phyloP scores from a whole-genome alignment of 1,139 yeast genomes.

The Groenewaldozyma auringiensis region DNA sequence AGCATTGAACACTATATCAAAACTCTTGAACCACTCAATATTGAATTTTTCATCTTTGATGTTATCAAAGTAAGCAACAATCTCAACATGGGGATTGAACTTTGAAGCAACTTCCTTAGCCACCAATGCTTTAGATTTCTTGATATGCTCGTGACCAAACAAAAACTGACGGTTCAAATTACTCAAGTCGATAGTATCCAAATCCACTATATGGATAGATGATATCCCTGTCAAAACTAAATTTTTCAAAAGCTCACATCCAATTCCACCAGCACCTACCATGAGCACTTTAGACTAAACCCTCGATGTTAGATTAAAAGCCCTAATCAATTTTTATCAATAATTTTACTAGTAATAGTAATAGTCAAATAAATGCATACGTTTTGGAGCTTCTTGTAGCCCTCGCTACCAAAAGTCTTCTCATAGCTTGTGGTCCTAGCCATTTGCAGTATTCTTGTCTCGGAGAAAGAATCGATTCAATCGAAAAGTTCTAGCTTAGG shows the following conservation, averaged over 20 bases:
- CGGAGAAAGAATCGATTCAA: too few species aligned
- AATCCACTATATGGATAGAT: conserved; percentile 84
- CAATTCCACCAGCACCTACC: conserved; percentile 99
- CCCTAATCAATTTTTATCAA: not conserved
- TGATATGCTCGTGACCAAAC: conserved; percentile 79
- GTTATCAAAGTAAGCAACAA: conserved; percentile 80
- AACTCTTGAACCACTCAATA: conserved; percentile 71
- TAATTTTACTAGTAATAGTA: not conserved
- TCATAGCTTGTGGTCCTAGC: conserved; percentile 1
- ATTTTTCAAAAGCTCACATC: conserved; percentile 88
- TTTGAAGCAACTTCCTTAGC: conserved; percentile 74
- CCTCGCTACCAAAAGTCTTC: conserved; percentile 16
- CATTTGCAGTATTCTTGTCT: not conserved
- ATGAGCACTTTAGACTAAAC: conserved; percentile 48
- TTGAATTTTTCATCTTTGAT: conserved; percentile 78
- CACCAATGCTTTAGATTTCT: conserved; percentile 69
- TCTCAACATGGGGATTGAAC: conserved; percentile 67
- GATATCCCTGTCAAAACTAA: conserved; percentile 77
- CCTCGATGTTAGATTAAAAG: not conserved
- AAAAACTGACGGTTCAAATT: conserved; percentile 90
- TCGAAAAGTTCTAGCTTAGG: too few species aligned
- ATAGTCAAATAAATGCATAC: conserved; percentile 9
- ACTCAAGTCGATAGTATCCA: conserved; percentile 88
- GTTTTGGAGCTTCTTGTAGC: conserved; percentile 11
- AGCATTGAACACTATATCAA: conserved; percentile 79